Percentiles rank a stretch among this genome's conserved stretches.
Conservation (phyloP, 1,139 yeast genomes). For the Spathaspora sp. region DNA sequence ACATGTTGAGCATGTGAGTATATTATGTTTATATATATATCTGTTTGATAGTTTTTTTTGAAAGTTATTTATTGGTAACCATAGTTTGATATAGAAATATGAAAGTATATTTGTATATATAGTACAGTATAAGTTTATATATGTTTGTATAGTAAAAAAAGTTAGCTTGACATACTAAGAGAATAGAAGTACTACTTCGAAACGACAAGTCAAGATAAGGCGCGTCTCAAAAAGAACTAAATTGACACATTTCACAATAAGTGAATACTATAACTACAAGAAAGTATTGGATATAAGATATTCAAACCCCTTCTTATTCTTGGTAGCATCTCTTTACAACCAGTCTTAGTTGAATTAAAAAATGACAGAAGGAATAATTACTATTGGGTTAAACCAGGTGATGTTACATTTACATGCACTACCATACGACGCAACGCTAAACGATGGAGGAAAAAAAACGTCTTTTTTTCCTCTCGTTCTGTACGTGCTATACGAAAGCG, state of each 20-base stretch:
- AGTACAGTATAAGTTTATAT: background rate
- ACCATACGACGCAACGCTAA: background rate
- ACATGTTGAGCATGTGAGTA: slow-evolving; percentile 1
- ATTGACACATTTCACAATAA: background rate
- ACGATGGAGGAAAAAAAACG: background rate
- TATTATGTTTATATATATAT: background rate
- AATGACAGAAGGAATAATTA: background rate
- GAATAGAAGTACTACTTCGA: too few relatives aligned
- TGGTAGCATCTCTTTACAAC: background rate
- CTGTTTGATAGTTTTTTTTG: background rate
- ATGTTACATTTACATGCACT: background rate
- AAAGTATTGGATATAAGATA: too few relatives aligned
- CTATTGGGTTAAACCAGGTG: background rate
- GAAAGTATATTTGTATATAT: background rate
- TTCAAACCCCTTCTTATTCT: background rate
- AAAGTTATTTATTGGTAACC: background rate
- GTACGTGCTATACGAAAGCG: slow-evolving; percentile 1
- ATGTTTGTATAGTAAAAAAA: background rate
- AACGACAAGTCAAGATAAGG: background rate
- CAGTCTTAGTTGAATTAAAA: background rate
- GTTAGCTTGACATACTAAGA: background rate
- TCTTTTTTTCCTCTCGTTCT: background rate
- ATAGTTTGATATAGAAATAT: background rate
- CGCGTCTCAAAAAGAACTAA: background rate
- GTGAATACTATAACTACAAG: background rate